Evolutionary conservation across 139 green algal genomes (phyloP), one percentile per base, ranked within the genome.

Genomic region (Mychonastes homosphaera): DNA sequence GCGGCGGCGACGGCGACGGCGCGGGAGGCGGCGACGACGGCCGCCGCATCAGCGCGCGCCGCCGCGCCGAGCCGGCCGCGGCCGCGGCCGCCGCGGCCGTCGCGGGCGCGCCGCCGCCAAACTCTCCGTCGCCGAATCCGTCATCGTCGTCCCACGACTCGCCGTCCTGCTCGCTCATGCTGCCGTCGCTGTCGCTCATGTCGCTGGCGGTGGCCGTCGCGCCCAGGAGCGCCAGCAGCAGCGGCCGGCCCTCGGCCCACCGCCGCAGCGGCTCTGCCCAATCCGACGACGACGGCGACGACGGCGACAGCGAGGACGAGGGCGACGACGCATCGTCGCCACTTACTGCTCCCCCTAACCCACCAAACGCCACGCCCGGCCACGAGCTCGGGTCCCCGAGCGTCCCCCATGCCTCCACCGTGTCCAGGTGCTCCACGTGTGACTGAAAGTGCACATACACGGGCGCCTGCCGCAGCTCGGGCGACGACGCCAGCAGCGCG

Each of bases 361-460:
- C 41, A 18, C 23, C 41, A 8, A n/a, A 18, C 41, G 41, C 41
- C 33, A 77, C 61, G 18, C 61, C 53, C 40, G 58, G 76, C 83
- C 83, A 91, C 12, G 64, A 71, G 47, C 45, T 50, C 0, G 75
- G 58, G 48, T 83, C 67, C 0, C 76, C 77, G 3, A 92, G 65
- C 21, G 48, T 38, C 1, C 84, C 84, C 82, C 82, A 92, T 27
- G 69, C 63, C 65, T 89, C 70, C 13, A 83, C 63, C 23, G 62
- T 56, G 71, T 89, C 65, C 18, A 88, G 70, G 27, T 71, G 69
- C 40, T 73, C 39, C 4, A 80, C 35, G 35, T 71, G 52, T 6
- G 71, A 84, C 43, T 83, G 61, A 29, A 95, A 79, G 67, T 94
- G 85, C 21, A 95, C 69, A 30, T 78, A 81, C 40, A 95, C 82